Conservation (phyloP, 1,284 basidiomycete species). For the Trichosporon sp. region DNA sequence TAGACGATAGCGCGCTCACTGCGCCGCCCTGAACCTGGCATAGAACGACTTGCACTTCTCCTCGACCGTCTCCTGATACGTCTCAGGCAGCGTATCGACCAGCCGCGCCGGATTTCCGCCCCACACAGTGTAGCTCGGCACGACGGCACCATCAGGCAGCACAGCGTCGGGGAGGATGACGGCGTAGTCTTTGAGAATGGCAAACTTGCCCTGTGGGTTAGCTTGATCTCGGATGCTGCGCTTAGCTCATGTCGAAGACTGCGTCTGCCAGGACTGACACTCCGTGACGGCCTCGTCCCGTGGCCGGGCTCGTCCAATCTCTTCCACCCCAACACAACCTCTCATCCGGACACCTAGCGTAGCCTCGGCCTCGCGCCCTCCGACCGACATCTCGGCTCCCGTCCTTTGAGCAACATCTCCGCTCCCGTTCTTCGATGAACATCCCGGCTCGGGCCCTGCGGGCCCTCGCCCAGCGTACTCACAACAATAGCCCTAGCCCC, state of each 20-base stretch:
- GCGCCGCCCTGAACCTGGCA: constrained; percentile 55
- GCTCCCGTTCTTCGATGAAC: no score
- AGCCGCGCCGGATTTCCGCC: constrained; percentile 82
- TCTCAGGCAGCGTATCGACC: constrained; percentile 79
- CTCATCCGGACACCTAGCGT: no score
- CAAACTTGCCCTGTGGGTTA: constrained; percentile 75
- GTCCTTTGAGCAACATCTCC: no score
- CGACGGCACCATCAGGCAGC: constrained; percentile 84
- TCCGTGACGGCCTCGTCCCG: no score
- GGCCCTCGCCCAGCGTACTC: constrained; percentile 36
- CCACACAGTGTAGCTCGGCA: constrained; percentile 81
- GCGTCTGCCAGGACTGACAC: no score
- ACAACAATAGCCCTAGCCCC: constrained; percentile 93
- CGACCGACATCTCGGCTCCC: no score
- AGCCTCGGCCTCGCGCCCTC: no score
- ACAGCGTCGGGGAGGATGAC: constrained; percentile 71
- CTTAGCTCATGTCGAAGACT: not conserved
- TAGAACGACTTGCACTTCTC: constrained; percentile 71
- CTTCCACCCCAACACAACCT: no score
- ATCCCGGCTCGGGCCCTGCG: not conserved
- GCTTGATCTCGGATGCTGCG: not conserved
- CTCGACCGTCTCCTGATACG: constrained; percentile 75
- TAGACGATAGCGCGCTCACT: not conserved
- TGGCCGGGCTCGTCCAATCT: no score
- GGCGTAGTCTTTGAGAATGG: constrained; percentile 93